A percentile compares a stretch with the other conserved stretches of the same genome.
These are phyloP conservation scores for Protea cynaroides DNA, from an alignment of 164 flowering plant genomes.

Conservation along the genomic window DNA sequence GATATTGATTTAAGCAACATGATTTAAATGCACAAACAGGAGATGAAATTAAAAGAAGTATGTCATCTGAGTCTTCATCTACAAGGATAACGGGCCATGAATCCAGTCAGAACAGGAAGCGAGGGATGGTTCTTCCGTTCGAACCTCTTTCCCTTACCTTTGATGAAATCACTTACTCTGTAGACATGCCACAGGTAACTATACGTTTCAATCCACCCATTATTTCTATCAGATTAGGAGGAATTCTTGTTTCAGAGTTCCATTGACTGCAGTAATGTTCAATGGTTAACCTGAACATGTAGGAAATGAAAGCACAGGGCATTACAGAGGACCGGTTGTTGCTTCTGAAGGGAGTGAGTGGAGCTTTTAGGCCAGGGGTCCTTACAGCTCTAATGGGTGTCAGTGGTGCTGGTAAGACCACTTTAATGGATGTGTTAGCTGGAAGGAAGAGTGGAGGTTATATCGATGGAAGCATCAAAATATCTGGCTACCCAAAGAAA, in stretches of 20 bases:
- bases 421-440: too few relatives aligned
- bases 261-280: too few relatives aligned
- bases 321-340: constrained; percentile 31
- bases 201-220: too few relatives aligned
- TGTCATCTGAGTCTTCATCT: constrained; percentile 5
- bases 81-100: constrained; percentile 10
- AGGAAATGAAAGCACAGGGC: constrained; percentile 47
- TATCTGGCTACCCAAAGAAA: too few relatives aligned
- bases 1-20: not conserved
- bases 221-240: too few relatives aligned
- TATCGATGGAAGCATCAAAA: too few relatives aligned
- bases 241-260: too few relatives aligned
- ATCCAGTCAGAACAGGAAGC: constrained; percentile 21
- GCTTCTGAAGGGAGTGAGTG: constrained; percentile 40
- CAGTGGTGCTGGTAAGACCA: too few relatives aligned
- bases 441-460: too few relatives aligned
- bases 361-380: too few relatives aligned
- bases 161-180: constrained; percentile 48
- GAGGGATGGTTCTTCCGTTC: constrained; percentile 74
- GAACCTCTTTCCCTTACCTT: constrained; percentile 54
- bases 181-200: constrained; percentile 36
- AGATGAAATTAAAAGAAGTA: not conserved
- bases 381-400: too few relatives aligned
- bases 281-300: not conserved
- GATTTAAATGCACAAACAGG: not conserved